A percentile compares a stretch with the other conserved stretches of the same genome.
Conservation (phyloP, 805 yeast species). For the Cyberlindnera subsufficiens region DNA sequence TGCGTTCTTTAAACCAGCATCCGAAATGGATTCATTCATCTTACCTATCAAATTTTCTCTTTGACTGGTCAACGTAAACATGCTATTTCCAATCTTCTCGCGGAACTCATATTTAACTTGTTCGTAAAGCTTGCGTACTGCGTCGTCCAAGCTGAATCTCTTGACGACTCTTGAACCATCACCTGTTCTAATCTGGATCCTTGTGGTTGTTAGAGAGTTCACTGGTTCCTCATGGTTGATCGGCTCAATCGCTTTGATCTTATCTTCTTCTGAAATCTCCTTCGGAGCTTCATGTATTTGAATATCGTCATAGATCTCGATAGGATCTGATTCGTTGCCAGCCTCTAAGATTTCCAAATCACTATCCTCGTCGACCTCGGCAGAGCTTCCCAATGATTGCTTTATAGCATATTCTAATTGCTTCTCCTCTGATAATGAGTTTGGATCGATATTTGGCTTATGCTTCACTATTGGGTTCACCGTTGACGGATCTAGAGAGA, state of each 20-base stretch:
- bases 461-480: conserved; percentile 63
- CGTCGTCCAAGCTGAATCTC: conserved; percentile 54
- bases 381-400: conserved; percentile 45
- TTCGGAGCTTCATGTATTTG: conserved; percentile 5
- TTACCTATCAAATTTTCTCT: conserved; percentile 50
- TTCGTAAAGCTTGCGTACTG: conserved; percentile 55
- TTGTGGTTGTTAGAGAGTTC: conserved; percentile 26
- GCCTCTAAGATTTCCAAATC: conserved; percentile 16
- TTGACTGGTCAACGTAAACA: conserved; percentile 37
- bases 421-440: conserved; percentile 71
- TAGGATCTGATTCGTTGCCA: conserved; percentile 17
- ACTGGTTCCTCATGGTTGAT: conserved; percentile 59
- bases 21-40: conserved; percentile 55
- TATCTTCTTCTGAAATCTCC: conserved; percentile 33
- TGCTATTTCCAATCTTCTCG: conserved; percentile 32
- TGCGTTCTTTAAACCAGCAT: conserved; percentile 79
- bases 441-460: conserved; percentile 56
- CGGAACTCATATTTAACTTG: conserved; percentile 54
- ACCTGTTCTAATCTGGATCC: conserved; percentile 84
- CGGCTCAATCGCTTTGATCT: conserved; percentile 45
- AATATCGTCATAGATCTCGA: conserved; percentile 18
- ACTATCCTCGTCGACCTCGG: conserved; percentile 19
- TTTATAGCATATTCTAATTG: conserved; percentile 72
- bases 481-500: conserved; percentile 57
- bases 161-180: conserved; percentile 81